Conservation (phyloP, 2,329 filamentous ascomycete genomes). For the Rasamsonia emersonii region DNA sequence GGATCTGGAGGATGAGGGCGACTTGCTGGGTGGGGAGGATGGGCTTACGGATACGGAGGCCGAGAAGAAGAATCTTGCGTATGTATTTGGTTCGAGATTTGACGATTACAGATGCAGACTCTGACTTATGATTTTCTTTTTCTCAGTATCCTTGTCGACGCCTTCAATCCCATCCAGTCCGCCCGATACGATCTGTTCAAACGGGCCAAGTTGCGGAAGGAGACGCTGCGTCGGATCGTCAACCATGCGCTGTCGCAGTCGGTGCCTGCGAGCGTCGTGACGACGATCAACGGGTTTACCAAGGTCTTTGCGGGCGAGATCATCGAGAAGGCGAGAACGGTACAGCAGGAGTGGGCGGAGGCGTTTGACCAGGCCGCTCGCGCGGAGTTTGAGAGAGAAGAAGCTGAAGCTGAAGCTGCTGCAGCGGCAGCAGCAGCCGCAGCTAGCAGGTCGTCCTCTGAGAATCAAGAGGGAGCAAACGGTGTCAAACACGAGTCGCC, state of each 20-base stretch:
- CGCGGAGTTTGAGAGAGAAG: conserved; percentile 48
- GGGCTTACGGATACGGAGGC: conserved; percentile 40
- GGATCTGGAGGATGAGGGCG: conserved; percentile 40
- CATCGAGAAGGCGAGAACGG: conserved; percentile 55
- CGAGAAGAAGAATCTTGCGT: conserved; percentile 44
- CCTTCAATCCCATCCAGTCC: conserved; percentile 40
- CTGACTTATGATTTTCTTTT: conserved; percentile 16
- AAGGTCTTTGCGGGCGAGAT: conserved; percentile 61
- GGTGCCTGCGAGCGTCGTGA: conserved; percentile 55
- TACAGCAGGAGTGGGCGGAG: conserved; percentile 47
- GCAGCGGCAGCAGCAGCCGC: conserved; percentile 11
- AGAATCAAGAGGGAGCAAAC: conserved; percentile 8
- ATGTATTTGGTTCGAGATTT: conserved; percentile 16
- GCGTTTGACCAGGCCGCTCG: conserved; percentile 45
- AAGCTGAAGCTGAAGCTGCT: conserved; percentile 37
- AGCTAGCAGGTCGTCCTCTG: conserved; percentile 2
- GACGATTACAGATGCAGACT: neutral
- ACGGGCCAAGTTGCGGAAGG: conserved; percentile 42
- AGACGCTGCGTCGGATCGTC: conserved; percentile 47
- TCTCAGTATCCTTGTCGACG: conserved; percentile 35
- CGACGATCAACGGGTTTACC: conserved; percentile 55
- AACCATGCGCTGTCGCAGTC: conserved; percentile 61
- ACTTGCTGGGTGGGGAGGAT: conserved; percentile 37
- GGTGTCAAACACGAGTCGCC: conserved; percentile 19
- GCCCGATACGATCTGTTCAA: conserved; percentile 43